These are phyloP conservation scores for Gyromitra esculenta DNA, from an alignment of 2,329 filamentous ascomycete species.

Conservation along the genomic window DNA sequence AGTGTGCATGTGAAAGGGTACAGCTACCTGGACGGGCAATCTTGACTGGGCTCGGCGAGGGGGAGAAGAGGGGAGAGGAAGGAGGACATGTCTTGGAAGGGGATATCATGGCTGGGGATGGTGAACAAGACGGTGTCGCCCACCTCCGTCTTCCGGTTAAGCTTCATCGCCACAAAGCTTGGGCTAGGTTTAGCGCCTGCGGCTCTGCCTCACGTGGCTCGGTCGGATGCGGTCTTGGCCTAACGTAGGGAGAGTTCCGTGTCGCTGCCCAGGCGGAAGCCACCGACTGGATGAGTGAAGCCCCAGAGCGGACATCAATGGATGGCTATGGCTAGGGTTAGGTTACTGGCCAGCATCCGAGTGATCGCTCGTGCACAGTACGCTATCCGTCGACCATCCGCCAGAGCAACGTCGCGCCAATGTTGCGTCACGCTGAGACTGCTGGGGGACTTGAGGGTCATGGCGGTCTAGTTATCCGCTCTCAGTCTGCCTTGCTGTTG, in stretches of 20 bases:
- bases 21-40: background rate
- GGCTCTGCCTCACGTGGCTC: background rate
- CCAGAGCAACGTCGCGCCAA: background rate
- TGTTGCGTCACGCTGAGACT: background rate
- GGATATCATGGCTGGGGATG: background rate
- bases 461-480: background rate
- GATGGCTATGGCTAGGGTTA: background rate
- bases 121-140: background rate
- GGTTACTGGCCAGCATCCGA: slow-evolving; percentile 4
- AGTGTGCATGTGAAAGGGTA: background rate
- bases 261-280: background rate
- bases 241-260: too few species aligned
- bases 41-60: background rate
- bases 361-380: slow-evolving; percentile 11
- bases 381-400: background rate
- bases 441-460: background rate
- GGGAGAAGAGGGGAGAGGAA: background rate
- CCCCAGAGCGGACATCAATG: too few species aligned
- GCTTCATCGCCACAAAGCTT: background rate
- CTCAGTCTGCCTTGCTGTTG: too few species aligned
- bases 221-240: background rate
- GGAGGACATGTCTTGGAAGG: slow-evolving; percentile 1
- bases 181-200: background rate
- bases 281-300: background rate
- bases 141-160: slow-evolving; percentile 15